Percentiles rank a stretch among this genome's conserved stretches.
Conservation (phyloP, 2,329 filamentous ascomycete genomes). For the Trichoderma asperellum region DNA sequence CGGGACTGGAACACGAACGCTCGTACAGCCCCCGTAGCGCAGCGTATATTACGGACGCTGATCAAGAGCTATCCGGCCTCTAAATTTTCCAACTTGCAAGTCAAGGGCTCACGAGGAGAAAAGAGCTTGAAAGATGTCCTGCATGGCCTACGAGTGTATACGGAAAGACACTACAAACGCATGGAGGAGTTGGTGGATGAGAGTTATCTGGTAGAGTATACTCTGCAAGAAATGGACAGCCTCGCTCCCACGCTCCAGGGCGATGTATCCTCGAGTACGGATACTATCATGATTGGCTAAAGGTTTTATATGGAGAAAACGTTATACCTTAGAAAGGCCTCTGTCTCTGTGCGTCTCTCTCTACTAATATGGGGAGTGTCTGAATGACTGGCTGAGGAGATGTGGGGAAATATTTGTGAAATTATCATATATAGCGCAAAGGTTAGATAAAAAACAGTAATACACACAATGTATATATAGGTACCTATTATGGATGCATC, state of each 20-base stretch:
- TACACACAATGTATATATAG: neutral
- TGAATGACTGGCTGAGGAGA: neutral
- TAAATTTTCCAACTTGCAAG: constrained; percentile 72
- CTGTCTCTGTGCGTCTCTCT: too few relatives aligned
- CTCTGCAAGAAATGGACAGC: constrained; percentile 88
- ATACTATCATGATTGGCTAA: constrained; percentile 49
- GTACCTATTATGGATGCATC: neutral
- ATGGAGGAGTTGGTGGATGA: constrained; percentile 91
- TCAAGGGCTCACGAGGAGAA: constrained; percentile 60
- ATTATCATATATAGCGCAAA: constrained; percentile 13
- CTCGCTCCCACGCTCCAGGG: constrained; percentile 53
- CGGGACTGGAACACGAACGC: constrained; percentile 99
- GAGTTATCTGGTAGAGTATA: constrained; percentile 93
- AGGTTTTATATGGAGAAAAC: neutral
- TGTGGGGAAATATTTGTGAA: neutral
- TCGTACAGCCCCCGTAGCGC: constrained; percentile 80
- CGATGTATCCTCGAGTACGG: constrained; percentile 42
- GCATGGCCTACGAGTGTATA: constrained; percentile 86
- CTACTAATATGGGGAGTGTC: neutral
- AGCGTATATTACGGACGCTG: constrained; percentile 79
- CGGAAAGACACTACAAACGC: constrained; percentile 87
- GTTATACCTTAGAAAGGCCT: neutral
- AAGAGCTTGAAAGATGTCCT: constrained; percentile 80
- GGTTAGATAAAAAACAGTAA: neutral
- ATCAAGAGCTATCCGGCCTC: constrained; percentile 80